Conservation (phyloP, 1,139 yeast species). For the Magnusiomyces fungicola region DNA sequence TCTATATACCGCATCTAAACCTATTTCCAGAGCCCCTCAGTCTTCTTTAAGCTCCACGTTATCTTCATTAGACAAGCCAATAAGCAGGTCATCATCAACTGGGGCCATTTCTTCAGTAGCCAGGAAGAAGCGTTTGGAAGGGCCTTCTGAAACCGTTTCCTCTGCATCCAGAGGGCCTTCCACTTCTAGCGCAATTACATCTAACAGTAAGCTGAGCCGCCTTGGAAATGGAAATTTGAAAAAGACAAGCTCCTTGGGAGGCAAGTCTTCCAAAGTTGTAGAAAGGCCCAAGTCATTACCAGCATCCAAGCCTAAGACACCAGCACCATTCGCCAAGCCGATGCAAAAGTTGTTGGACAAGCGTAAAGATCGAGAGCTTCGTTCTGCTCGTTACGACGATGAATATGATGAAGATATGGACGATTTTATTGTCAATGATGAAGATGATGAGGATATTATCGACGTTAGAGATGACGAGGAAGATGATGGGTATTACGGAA, state of each 20-base stretch:
- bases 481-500: constrained; percentile 8
- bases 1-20: neutral
- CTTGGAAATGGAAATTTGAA: no score
- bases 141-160: neutral
- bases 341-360: constrained; percentile 24
- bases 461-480: constrained; percentile 22
- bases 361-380: constrained; percentile 8
- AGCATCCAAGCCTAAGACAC: constrained; percentile 12
- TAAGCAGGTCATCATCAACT: neutral
- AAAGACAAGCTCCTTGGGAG: no score
- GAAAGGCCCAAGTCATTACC: neutral
- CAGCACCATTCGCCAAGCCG: constrained; percentile 30
- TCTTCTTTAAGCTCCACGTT: neutral
- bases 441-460: constrained; percentile 29
- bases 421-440: constrained; percentile 34
- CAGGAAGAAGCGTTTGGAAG: neutral
- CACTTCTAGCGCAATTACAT: no score
- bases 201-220: no score
- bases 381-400: neutral
- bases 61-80: neutral
- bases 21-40: neutral
- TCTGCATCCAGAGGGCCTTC: neutral
- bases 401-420: constrained; percentile 29
- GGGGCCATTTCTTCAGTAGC: constrained; percentile 3
- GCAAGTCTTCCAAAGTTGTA: neutral